Base-by-base conservation (phyloP, 257 asterid genomes). In the Solanum neorickii region DNA sequence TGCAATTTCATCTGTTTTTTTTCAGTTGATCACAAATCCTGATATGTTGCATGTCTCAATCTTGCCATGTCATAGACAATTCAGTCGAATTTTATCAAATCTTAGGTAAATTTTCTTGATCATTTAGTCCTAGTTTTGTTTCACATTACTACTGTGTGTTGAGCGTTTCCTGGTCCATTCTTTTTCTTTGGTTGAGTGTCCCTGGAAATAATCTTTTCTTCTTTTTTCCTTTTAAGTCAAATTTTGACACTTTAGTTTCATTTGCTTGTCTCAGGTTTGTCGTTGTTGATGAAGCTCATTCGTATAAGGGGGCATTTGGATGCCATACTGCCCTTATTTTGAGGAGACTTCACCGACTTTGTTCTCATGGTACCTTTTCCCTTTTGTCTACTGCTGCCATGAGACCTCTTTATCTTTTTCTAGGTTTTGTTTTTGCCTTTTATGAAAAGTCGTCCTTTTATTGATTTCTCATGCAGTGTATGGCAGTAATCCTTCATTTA, bases 21-120 rank as follows among this genome's bases (percentile, higher is more conserved):
- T 93, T 93, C 98, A 97, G 99, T 90, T 97, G 88, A 95, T 97
- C 62, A 95, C 99, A 68, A 97, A 97, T 92, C 99, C 99, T 42
- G 99, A 97, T 91, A 97, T 97, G 99, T 89, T 97, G 84, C 98
- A 97, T 90, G 91, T 94, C 88, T 94, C 99, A 89, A 91, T 97
- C 89, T 93, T 97, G 93, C 99, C 99, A 29, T 92, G 82, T 89
- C 99, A 97, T 91, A 86, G 91, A 86, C 95, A 94, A 87, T 97
- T 97, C 91, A 91, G 94, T 49, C 93, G 98, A 89, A 91, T 97
- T 87, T 87, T 97, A 83, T 92, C 97, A 90, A 95, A 95, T 90
- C 98, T 97, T 49, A 92, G 96, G 99, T 96, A 90, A 69, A 86
- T 89, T 44, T 83, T 82, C 66, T 31, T 66, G 82, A 88, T 74